Base-by-base conservation (phyloP, 306 rosid genomes). In the Oxytropis ochrocephala region DNA sequence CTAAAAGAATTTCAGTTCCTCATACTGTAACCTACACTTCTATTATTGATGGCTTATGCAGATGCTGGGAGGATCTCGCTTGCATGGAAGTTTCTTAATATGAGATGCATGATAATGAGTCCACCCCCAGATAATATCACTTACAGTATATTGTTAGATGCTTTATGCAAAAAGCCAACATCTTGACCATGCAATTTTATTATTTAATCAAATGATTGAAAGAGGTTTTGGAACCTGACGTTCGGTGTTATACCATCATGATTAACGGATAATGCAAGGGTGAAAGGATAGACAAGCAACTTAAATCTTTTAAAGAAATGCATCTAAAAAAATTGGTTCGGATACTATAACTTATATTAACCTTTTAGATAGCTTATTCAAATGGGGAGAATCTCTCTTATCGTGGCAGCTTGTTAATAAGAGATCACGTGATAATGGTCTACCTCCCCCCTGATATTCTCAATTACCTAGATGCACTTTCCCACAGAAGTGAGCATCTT, bases 11-110 rank as follows among this genome's bases (percentile, higher is more conserved):
- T 10, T 70, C n/a, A 57, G 47, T 43, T 70, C 75, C 75, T 43
- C 56, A 70, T 70, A 43, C 24, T 56, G 47, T 70, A 70, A 70
- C 75, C 4, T 70, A 44, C 18, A 70, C 33, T 70, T 57, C 57
- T 70, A 35, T 56, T 58, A 44, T 70, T 70, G 67, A 70, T 43
- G 75, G 57, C 44, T 43, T 16, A 9, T 70, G 75, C 66, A 70
- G 64, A 70, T 57, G n/a, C 21, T 43, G 75, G 67, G 75, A 57
- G 57, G 30, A 46, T 70, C 19, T 57, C 38, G 0, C 0, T 1
- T 57, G 75, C 75, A 41, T 44, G 46, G 47, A 14, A 18, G 14
- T 8, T 70, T 70, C 75, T 70, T 46, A 11, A 57, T n/a, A n/a
- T 7, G 24, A 16, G 48, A 70, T 70, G 58, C 48, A 46, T 44